These are phyloP conservation scores for Starmerella sp. DNA, from an alignment of 805 yeast species.

Conservation along the genomic window DNA sequence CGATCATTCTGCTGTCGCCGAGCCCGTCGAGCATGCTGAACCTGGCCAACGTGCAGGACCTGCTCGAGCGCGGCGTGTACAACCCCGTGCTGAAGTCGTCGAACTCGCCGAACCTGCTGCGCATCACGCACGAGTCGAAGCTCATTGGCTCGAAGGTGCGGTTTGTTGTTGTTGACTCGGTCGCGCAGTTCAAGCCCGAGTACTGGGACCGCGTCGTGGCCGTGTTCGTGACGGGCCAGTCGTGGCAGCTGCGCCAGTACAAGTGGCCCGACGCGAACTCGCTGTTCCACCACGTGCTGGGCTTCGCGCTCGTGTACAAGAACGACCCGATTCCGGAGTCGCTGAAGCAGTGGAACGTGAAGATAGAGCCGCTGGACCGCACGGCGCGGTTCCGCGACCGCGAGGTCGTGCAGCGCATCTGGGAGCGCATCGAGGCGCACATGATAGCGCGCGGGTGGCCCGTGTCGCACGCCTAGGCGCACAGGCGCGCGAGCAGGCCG, in stretches of 20 bases:
- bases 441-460: conserved; percentile 56
- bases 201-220: conserved; percentile 97
- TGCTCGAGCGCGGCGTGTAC: conserved; percentile 60
- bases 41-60: conserved; percentile 52
- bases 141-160: conserved; percentile 44
- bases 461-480: neutral
- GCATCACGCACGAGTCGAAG: conserved; percentile 46
- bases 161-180: conserved; percentile 76
- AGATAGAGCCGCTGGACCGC: conserved; percentile 65
- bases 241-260: conserved; percentile 90
- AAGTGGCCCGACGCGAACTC: conserved; percentile 70
- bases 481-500: too few species aligned
- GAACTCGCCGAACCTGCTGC: conserved; percentile 33
- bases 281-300: conserved; percentile 73
- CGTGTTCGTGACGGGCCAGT: conserved; percentile 90
- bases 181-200: conserved; percentile 83
- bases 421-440: conserved; percentile 72
- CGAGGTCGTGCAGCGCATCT: conserved; percentile 71
- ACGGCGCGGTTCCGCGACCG: conserved; percentile 77
- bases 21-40: conserved; percentile 64
- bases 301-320: conserved; percentile 63
- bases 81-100: conserved; percentile 38
- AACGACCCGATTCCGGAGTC: conserved; percentile 71
- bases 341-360: conserved; percentile 81
- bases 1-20: conserved; percentile 67